Base-by-base conservation (phyloP, 495 filamentous ascomycete species). In the Podospora bellae-mahoneyi region DNA sequence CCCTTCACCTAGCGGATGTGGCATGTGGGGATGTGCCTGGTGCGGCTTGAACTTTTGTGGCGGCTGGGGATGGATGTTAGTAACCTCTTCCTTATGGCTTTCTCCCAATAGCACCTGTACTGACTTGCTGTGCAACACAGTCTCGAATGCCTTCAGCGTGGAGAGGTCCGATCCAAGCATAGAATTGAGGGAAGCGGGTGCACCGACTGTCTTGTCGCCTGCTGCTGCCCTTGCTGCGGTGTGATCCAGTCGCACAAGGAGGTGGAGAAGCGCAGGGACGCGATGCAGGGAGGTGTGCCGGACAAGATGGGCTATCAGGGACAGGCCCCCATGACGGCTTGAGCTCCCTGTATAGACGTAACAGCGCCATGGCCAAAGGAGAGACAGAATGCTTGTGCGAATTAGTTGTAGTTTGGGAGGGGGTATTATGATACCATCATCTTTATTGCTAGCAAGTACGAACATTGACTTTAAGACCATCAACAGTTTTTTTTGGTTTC, bases 121-220 rank as follows among this genome's bases (percentile, higher is more conserved):
- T 48, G 15, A 48, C 54, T 53, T 26, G 26, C 15, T 28, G 44
- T 48, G 19, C 19, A 64, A 39, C 44, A 39, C 44, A 69, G 68
- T 26, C 71, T 82, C 63, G 67, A 64, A 62, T 83, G 84, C 77
- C 71, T 87, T 68, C 84, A 87, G 73, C 86, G 86, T 53, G 71
- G 74, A 54, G 80, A 85, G 61, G 79, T 88, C 64, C 84, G 87
- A 15, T 70, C 83, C 23, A 78, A 76, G 26, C 86, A 84, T 75
- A 72, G 78, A 66, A 84, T 90, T 76, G 71, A 84, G n/a, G 87
- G 87, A 34, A 81, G 80, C 62, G 78, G 74, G 9, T 78, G 77
- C 75, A 78, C 67, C 48, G 87, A 89, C 71, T 86, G 80, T 74
- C 74, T 73, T 72, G 77, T 66, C 56, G 86, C 88, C 71, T 85